These are phyloP conservation scores for Penicillium parvum DNA, from an alignment of 495 filamentous ascomycete species.

Conservation along the genomic window DNA sequence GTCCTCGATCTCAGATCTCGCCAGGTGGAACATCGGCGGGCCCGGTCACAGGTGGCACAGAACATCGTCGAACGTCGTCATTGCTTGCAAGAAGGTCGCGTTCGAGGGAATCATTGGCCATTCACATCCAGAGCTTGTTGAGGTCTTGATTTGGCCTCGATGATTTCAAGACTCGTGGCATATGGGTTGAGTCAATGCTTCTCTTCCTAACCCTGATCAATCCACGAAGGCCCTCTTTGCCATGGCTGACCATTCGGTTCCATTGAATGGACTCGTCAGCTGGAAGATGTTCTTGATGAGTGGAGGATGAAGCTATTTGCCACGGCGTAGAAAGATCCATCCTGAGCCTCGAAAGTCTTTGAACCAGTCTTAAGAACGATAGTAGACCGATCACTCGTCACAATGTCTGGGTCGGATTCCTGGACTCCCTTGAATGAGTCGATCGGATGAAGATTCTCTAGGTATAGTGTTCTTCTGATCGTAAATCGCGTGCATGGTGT, in stretches of 20 bases:
- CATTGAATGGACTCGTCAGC: slow-evolving; percentile 20
- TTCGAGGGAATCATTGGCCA: slow-evolving; percentile 59
- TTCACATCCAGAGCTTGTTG: slow-evolving; percentile 44
- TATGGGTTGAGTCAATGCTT: slow-evolving; percentile 48
- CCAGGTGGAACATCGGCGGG: slow-evolving; percentile 33
- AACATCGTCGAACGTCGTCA: slow-evolving; percentile 47
- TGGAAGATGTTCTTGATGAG: slow-evolving; percentile 35
- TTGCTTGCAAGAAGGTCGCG: slow-evolving; percentile 53
- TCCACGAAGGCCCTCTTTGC: too few relatives aligned
- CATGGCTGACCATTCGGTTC: too few relatives aligned
- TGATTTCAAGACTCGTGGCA: slow-evolving; percentile 43
- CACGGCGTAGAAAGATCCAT: not conserved
- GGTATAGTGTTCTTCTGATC: too few relatives aligned
- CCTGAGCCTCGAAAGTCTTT: too few relatives aligned
- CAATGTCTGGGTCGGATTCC: too few relatives aligned
- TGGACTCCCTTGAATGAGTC: too few relatives aligned
- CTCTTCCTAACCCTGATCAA: slow-evolving; percentile 60
- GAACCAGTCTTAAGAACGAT: too few relatives aligned
- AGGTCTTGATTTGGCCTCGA: slow-evolving; percentile 52
- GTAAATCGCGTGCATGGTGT: too few relatives aligned
- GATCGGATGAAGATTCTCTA: too few relatives aligned
- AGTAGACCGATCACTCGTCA: too few relatives aligned
- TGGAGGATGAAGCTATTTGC: slow-evolving; percentile 23
- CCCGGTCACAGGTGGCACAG: slow-evolving; percentile 39
- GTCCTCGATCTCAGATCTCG: slow-evolving; percentile 56